Evolutionary conservation across 257 asterid genomes (phyloP).

Genomic region (Oldenlandia corymbosa): DNA sequence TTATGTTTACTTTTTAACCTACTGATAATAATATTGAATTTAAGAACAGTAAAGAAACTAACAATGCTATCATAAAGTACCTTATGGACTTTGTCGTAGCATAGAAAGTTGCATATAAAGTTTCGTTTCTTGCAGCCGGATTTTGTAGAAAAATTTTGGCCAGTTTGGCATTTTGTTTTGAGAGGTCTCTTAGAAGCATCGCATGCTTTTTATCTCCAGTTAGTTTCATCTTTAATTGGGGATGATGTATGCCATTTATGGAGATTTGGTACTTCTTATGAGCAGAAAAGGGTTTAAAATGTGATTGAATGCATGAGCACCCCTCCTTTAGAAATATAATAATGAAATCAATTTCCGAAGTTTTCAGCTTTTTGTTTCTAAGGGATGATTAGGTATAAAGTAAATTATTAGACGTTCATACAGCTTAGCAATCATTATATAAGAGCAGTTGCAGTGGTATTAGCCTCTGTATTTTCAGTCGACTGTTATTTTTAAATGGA

Average conservation of each 20-base stretch:
- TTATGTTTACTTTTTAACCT: neutral
- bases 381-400: neutral
- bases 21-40: neutral
- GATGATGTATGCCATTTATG: neutral
- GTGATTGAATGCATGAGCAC: neutral
- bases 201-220: neutral
- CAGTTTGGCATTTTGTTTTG: neutral
- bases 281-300: neutral
- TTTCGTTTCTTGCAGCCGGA: neutral
- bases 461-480: neutral
- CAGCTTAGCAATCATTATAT: too few species aligned
- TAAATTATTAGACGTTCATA: too few species aligned
- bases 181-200: neutral
- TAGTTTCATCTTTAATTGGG: neutral
- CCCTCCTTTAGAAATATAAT: neutral
- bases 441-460: too few species aligned
- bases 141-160: neutral
- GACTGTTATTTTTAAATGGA: too few species aligned
- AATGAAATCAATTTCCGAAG: neutral
- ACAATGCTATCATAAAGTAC: neutral
- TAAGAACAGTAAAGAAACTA: neutral
- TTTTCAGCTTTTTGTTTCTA: neutral
- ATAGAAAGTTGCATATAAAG: neutral
- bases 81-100: neutral
- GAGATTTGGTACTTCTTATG: neutral